These are phyloP conservation scores for Carex parvula DNA, from an alignment of 176 grass and related monocot species.

Conservation along the genomic window DNA sequence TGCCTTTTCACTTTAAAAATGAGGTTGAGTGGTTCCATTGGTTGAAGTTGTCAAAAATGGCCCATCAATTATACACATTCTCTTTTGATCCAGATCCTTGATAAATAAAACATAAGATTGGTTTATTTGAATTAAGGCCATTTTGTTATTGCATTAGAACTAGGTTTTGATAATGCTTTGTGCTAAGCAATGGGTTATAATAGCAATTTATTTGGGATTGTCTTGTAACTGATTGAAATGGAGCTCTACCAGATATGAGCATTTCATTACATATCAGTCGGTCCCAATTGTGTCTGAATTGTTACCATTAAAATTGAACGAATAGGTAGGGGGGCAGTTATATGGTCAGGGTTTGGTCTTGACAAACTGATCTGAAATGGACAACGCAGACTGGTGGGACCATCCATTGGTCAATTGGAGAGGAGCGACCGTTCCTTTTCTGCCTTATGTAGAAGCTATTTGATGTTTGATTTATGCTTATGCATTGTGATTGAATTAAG, in stretches of 20 bases:
- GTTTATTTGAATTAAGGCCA: background rate
- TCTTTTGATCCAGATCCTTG: background rate
- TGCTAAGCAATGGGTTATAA: background rate
- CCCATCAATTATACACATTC: background rate
- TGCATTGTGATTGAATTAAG: constrained; percentile 8
- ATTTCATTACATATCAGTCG: background rate
- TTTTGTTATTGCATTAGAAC: background rate
- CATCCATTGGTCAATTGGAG: background rate
- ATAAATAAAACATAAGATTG: background rate
- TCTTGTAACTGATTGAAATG: background rate
- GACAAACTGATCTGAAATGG: background rate
- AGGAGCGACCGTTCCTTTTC: background rate
- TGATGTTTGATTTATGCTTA: background rate
- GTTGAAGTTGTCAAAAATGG: background rate
- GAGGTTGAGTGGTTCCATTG: background rate
- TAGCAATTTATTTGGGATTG: background rate
- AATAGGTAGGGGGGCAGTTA: background rate
- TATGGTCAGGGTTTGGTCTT: background rate
- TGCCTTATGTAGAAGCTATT: background rate
- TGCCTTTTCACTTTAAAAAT: background rate
- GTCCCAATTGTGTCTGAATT: background rate
- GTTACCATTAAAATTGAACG: background rate
- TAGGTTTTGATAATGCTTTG: background rate
- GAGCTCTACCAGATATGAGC: background rate
- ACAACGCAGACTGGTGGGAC: background rate